A percentile compares a stretch with the other conserved stretches of the same genome.
Evolutionary conservation across 1,139 yeast genomes (phyloP).

Genomic region (Yamadazyma diospyri): DNA sequence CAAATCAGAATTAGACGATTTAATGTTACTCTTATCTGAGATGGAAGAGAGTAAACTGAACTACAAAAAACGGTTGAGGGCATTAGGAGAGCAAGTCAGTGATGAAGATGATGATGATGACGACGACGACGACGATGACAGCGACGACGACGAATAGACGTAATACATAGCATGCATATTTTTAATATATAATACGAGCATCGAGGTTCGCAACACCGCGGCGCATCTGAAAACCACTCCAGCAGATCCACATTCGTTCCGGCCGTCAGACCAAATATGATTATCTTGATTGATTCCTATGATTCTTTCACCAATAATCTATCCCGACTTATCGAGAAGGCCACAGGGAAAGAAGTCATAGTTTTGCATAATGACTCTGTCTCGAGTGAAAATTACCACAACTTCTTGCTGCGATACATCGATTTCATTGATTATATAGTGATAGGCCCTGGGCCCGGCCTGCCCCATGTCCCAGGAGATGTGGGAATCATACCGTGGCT

Average conservation of each 20-base stretch:
- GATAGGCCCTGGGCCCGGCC: slow-evolving; percentile 97
- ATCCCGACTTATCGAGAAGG: slow-evolving; percentile 54
- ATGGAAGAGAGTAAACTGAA: slow-evolving; percentile 64
- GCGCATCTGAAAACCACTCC: slow-evolving; percentile 7
- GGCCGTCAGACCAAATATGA: too few relatives aligned
- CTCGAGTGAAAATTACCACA: slow-evolving; percentile 26
- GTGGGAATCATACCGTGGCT: slow-evolving; percentile 72
- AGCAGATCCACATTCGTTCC: too few relatives aligned
- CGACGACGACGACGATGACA: slow-evolving; percentile 31
- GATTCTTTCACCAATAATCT: slow-evolving; percentile 92
- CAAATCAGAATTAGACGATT: slow-evolving; percentile 66
- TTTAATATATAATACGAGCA: slow-evolving; percentile 5
- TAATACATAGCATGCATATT: slow-evolving; percentile 4
- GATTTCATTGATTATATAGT: slow-evolving; percentile 70
- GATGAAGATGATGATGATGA: slow-evolving; percentile 44
- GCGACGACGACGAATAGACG: slow-evolving; percentile 16
- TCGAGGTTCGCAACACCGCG: slow-evolving; percentile 2
- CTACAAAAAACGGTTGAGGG: slow-evolving; percentile 52
- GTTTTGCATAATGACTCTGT: slow-evolving; percentile 78
- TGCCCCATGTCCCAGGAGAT: slow-evolving; percentile 62
- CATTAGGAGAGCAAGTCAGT: slow-evolving; percentile 46
- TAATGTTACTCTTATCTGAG: slow-evolving; percentile 71
- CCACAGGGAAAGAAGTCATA: slow-evolving; percentile 53
- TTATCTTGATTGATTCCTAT: slow-evolving; percentile 84
- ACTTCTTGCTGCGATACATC: slow-evolving; percentile 35